Conservation (phyloP, 768 basidiomycete species). For the Trametes cubensis region DNA sequence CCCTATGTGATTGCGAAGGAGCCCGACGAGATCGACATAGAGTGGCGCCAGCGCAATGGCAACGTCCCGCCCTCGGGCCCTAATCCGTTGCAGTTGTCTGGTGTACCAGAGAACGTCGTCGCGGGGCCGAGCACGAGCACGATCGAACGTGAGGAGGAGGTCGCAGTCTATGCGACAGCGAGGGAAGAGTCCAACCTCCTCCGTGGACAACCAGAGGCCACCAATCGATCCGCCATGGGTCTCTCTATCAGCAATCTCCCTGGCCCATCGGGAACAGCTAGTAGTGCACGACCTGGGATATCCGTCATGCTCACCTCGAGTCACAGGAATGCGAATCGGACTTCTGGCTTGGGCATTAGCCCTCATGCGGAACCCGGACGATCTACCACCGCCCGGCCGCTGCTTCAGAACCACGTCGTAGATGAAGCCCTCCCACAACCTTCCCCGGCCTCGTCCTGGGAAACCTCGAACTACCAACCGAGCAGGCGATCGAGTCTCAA, state of each 20-base stretch:
- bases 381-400: conserved; percentile 4
- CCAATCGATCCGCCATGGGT: neutral
- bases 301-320: neutral
- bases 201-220: neutral
- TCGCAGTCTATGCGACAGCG: neutral
- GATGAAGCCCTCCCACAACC: neutral
- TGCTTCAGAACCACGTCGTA: neutral
- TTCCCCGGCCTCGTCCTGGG: conserved; percentile 27
- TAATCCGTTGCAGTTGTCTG: conserved; percentile 28
- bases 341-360: neutral
- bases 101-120: neutral
- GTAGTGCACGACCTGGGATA: neutral
- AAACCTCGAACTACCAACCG: conserved; percentile 5
- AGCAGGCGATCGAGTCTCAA: conserved; percentile 21
- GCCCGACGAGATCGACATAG: conserved; percentile 15
- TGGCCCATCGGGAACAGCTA: neutral
- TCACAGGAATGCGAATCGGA: neutral
- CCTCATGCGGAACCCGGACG: neutral
- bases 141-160: conserved; percentile 5
- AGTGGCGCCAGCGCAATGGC: conserved; percentile 8
- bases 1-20: conserved; percentile 18
- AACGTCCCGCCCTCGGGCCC: conserved; percentile 16
- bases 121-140: conserved; percentile 14
- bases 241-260: neutral
- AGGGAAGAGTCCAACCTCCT: conserved; percentile 6